A percentile compares a stretch with the other conserved stretches of the same genome.
Conservation (phyloP, 2,329 filamentous ascomycete species). For the Neopestalotiopsis sp. region DNA sequence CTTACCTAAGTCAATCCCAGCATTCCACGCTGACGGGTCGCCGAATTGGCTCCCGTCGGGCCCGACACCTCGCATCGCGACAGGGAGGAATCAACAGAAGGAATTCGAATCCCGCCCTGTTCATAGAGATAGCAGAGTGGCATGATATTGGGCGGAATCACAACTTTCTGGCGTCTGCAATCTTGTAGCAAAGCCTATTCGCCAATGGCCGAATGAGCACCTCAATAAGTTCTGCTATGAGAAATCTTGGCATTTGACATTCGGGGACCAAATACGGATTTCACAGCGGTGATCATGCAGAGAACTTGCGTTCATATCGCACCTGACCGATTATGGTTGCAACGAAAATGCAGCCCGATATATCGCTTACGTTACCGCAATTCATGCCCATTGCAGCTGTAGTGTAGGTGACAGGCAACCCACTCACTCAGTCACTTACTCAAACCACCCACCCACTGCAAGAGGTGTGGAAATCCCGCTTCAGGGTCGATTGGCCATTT, state of each 20-base stretch:
- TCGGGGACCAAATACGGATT: constrained; percentile 2
- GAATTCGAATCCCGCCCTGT: not conserved
- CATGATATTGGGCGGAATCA: not conserved
- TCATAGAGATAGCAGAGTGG: not conserved
- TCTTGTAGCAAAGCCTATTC: not conserved
- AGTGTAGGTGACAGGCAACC: not conserved
- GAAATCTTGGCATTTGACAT: not conserved
- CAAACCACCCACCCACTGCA: not conserved
- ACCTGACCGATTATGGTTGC: constrained; percentile 1
- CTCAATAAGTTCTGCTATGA: not conserved
- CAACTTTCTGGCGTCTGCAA: not conserved
- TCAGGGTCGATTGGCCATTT: not conserved
- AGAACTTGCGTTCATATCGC: not conserved
- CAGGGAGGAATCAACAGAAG: not conserved
- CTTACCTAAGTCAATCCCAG: not conserved
- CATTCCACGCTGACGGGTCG: not conserved
- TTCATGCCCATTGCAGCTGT: not conserved
- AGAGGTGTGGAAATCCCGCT: not conserved
- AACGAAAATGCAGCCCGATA: not conserved
- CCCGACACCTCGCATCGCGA: not conserved
- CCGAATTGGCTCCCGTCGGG: not conserved
- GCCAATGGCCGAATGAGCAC: not conserved
- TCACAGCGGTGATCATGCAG: not conserved
- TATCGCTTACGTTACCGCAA: constrained; percentile 2
- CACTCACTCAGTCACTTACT: not conserved